Base-by-base conservation (phyloP, 805 yeast species). In the Candida hispaniensis region DNA sequence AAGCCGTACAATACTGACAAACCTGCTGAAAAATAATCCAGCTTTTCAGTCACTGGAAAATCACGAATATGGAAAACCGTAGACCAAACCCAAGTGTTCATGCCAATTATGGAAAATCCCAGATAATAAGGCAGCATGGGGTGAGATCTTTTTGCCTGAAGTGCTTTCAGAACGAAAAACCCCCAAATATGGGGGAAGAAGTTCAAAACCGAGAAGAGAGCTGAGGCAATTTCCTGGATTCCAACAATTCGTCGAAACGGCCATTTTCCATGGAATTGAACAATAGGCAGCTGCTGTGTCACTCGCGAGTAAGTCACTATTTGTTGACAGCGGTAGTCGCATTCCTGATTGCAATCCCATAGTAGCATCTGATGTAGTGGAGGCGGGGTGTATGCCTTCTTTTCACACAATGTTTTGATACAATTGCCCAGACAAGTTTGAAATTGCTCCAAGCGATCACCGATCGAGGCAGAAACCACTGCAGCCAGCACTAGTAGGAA, bases 231-330 rank as follows among this genome's bases (percentile, higher is more conserved):
- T 52, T 91, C 98, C 55, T 91, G 98, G 8, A 79, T 61, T 0
- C 93, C 93, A n/a, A 67, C 56, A 0, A 79, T 50, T 32, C 98
- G 65, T 11, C 63, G 43, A 49, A 91, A 91, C 2, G 97, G 97
- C 98, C 98, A 91, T 59, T 91, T 91, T 0, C 98, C 98, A 55
- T 91, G 95, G 58, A 82, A 91, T 54, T 91, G 98, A 24, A 67
- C 66, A 0, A 82, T 60, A 39, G 73, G 75, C 41, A 67, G 64
- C n/a, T 66, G 63, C 2, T 56, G 44, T 0, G 39, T 44, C 10
- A 59, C 56, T 14, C 94, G 62, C 22, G 68, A 60, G 2, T 50
- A 48, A 0, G 94, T 85, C 27, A 88, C 61, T 6, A 71, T 52
- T 39, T 83, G 74, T 55, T 91, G 97, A 54, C 98, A 91, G 47